Evolutionary conservation across 306 rosid species (phyloP).

Genomic region (Vicia faba): DNA sequence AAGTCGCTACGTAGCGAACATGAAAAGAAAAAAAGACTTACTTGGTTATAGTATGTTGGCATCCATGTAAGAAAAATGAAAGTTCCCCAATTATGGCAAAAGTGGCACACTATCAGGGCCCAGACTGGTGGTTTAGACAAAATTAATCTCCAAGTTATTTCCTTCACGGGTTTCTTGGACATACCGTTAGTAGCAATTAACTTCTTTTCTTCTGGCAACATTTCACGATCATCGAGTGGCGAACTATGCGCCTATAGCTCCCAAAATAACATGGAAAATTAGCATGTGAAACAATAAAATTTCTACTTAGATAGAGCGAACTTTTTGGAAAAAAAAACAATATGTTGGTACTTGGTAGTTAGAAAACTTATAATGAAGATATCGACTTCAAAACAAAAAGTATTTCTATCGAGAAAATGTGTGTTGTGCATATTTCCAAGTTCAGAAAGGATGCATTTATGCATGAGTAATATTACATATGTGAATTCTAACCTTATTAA

Average conservation of each 20-base stretch:
- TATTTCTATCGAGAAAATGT: background rate
- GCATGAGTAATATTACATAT: too few relatives aligned
- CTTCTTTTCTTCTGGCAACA: conserved; percentile 80
- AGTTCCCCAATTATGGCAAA: conserved; percentile 99
- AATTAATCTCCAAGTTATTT: conserved; percentile 83
- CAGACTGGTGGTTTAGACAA: too few relatives aligned
- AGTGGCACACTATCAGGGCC: conserved; percentile 92
- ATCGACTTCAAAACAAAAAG: conserved; percentile 18
- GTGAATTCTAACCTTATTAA: conserved; percentile 63
- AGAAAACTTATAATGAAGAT: background rate
- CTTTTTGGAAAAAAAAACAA: background rate
- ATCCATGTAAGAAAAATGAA: conserved; percentile 98
- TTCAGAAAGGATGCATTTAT: conserved; percentile 19
- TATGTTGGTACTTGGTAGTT: background rate
- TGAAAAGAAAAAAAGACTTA: too few relatives aligned
- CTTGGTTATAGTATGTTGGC: conserved; percentile 99
- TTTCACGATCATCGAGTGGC: conserved; percentile 90
- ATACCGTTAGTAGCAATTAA: conserved; percentile 55
- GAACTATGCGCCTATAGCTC: conserved; percentile 97
- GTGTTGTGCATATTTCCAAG: too few relatives aligned
- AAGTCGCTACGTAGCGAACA: too few relatives aligned
- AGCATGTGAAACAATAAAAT: too few relatives aligned
- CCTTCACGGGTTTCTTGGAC: conserved; percentile 83
- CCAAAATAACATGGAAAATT: too few relatives aligned
- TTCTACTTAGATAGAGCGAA: conserved; percentile 2